phyloP scores from a whole-genome alignment of 805 yeast genomes.

The Yamadazyma tumulicola region DNA sequence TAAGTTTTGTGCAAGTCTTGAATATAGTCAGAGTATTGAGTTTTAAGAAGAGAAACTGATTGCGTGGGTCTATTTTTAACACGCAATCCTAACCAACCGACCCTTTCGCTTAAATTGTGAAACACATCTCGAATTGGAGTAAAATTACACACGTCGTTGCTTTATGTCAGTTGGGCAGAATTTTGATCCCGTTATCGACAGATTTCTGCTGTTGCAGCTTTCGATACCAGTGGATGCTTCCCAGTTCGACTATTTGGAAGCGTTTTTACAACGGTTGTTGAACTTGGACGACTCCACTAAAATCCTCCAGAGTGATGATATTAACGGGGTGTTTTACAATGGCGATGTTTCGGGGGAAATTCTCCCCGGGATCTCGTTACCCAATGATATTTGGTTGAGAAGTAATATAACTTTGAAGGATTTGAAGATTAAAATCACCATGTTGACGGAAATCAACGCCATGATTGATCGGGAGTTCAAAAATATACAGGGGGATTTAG shows the following conservation, averaged over 20 bases:
- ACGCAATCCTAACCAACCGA: too few relatives aligned
- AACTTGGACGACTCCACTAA: constrained; percentile 8
- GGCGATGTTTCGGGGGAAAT: constrained; percentile 16
- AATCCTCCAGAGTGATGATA: constrained; percentile 4
- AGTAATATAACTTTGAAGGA: constrained; percentile 29
- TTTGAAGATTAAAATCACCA: constrained; percentile 26
- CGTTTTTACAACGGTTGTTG: constrained; percentile 8
- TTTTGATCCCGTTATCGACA: background rate
- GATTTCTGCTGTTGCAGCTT: background rate
- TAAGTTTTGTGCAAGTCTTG: too few relatives aligned
- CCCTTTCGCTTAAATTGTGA: too few relatives aligned
- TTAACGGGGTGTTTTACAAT: background rate
- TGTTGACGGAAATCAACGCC: constrained; percentile 30
- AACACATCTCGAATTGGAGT: too few relatives aligned
- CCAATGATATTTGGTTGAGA: constrained; percentile 35
- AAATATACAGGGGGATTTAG: constrained; percentile 12
- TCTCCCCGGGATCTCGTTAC: constrained; percentile 31
- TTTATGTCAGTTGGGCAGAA: constrained; percentile 1
- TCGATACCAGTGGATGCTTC: constrained; percentile 7
- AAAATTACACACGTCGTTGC: too few relatives aligned
- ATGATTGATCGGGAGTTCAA: constrained; percentile 23
- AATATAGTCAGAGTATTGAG: too few relatives aligned
- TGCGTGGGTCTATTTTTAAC: too few relatives aligned
- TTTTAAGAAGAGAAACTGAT: too few relatives aligned
- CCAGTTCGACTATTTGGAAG: constrained; percentile 13